These are phyloP conservation scores for Chloropicon primus DNA, from an alignment of 139 green algal species.

Conservation along the genomic window DNA sequence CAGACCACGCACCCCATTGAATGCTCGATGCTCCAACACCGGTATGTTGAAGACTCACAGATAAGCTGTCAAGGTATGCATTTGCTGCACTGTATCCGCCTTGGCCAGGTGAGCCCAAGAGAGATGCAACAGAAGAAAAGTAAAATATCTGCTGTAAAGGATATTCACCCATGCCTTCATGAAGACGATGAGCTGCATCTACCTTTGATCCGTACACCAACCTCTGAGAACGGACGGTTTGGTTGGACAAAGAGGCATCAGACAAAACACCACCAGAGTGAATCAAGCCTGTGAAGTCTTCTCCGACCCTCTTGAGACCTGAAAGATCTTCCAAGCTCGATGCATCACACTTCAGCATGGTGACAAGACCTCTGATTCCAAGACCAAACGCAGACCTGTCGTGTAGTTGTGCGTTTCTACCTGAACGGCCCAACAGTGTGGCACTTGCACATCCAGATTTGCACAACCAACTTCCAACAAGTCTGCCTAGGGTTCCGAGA, in stretches of 20 bases:
- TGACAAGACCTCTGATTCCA: neutral
- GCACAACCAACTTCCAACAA: neutral
- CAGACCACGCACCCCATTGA: conserved; percentile 82
- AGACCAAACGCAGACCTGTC: neutral
- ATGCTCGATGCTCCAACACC: conserved; percentile 20
- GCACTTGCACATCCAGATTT: neutral
- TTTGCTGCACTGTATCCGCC: neutral
- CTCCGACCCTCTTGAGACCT: neutral
- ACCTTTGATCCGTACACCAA: conserved; percentile 21
- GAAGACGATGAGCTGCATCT: neutral
- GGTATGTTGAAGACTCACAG: neutral
- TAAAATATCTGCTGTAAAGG: neutral
- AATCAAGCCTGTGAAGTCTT: conserved; percentile 3
- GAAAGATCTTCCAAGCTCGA: neutral
- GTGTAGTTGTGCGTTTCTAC: neutral
- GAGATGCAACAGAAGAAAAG: neutral
- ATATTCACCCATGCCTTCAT: neutral
- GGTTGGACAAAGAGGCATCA: conserved; percentile 10
- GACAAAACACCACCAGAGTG: conserved; percentile 11
- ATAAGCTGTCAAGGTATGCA: neutral
- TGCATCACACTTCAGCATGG: neutral
- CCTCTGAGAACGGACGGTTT: neutral
- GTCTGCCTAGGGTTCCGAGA: neutral
- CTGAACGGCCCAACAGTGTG: neutral
- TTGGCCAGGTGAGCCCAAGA: neutral